phyloP scores from a whole-genome alignment of 495 filamentous ascomycete genomes.

The Talaromyces thailandensis region DNA sequence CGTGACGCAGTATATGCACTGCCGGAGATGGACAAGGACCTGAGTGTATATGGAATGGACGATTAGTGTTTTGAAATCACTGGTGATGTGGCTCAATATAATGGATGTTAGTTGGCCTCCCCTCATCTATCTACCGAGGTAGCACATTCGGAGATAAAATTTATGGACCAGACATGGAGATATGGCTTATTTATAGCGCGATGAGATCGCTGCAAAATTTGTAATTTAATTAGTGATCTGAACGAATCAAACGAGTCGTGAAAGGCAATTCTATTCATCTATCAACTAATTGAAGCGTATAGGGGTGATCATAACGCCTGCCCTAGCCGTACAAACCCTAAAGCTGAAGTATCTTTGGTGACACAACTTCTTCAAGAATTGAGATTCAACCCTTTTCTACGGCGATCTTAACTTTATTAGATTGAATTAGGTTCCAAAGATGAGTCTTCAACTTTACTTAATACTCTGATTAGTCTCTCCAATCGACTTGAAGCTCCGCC shows the following conservation, averaged over 20 bases:
- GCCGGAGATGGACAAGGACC: slow-evolving; percentile 18
- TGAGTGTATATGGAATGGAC: slow-evolving; percentile 16
- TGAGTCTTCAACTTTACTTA: not conserved
- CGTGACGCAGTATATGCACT: slow-evolving; percentile 18
- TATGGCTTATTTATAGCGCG: not conserved
- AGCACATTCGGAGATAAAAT: not conserved
- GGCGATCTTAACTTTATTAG: no score
- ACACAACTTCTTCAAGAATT: no score
- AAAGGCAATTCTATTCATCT: no score
- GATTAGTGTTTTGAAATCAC: not conserved
- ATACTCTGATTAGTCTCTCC: not conserved
- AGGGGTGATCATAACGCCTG: no score
- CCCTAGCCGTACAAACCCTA: no score
- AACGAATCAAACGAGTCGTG: no score
- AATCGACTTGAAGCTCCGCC: not conserved
- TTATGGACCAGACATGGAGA: not conserved
- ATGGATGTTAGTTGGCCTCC: not conserved
- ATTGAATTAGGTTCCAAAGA: not conserved
- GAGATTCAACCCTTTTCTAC: no score
- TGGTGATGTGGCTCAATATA: not conserved
- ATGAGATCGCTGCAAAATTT: not conserved
- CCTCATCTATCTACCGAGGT: no score
- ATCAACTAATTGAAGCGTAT: no score
- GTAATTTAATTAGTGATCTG: not conserved
- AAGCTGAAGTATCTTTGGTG: no score